A percentile compares a stretch with the other conserved stretches of the same genome.
These are phyloP conservation scores for Diacronema lutheri DNA, from an alignment of 78 protist genomes.

Conservation along the genomic window DNA sequence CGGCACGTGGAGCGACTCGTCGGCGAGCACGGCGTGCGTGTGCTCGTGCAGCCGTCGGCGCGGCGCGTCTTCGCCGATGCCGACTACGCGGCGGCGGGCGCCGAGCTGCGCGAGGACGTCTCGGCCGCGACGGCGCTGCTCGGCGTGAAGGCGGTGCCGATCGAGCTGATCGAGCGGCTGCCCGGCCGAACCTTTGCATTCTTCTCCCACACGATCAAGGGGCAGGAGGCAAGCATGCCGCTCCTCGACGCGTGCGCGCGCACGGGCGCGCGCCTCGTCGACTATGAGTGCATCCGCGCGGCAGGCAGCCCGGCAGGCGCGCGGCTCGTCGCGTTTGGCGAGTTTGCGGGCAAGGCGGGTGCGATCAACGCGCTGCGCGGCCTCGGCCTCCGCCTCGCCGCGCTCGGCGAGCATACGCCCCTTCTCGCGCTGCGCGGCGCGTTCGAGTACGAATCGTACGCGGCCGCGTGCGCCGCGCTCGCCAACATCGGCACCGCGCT, in stretches of 20 bases:
- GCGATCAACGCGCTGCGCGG: constrained; percentile 77
- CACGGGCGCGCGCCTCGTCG: constrained; percentile 72
- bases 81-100: constrained; percentile 79
- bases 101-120: constrained; percentile 71
- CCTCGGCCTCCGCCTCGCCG: constrained; percentile 73
- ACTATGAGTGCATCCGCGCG: constrained; percentile 81
- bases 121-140: constrained; percentile 58
- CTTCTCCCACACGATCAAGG: constrained; percentile 84
- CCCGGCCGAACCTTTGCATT: constrained; percentile 16
- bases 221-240: constrained; percentile 88
- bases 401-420: constrained; percentile 68
- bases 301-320: constrained; percentile 20
- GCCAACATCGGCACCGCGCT: too few relatives aligned
- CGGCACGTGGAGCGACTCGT: constrained; percentile 66
- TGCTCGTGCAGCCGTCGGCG: constrained; percentile 82
- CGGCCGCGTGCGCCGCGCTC: too few relatives aligned
- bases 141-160: constrained; percentile 87
- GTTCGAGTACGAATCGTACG: neutral
- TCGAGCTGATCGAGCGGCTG: constrained; percentile 30
- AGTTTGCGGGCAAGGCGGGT: constrained; percentile 21
- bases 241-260: constrained; percentile 68
- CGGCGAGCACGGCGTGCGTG: constrained; percentile 34
- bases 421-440: constrained; percentile 37
- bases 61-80: constrained; percentile 62
- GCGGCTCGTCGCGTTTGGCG: constrained; percentile 83